Conservation (phyloP, 1,284 basidiomycete genomes). For the Flammula alnicola region DNA sequence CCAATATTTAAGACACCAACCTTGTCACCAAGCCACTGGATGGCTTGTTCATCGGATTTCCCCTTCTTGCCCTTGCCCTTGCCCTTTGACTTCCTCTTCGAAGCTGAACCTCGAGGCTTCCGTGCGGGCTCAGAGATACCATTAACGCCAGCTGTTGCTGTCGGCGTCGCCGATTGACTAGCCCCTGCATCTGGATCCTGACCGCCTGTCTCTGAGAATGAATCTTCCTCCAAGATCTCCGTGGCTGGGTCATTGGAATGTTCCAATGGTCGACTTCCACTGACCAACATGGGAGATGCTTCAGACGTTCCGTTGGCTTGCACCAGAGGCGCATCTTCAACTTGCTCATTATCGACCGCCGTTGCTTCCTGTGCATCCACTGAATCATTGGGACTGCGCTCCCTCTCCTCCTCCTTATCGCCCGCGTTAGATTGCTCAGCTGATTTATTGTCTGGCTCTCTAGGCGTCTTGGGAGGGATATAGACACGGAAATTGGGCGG, state of each 20-base stretch:
- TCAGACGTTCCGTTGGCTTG: not conserved
- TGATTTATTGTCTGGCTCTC: slow-evolving; percentile 10
- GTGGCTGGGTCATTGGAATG: not conserved
- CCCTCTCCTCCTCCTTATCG: slow-evolving; percentile 9
- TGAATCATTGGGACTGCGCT: slow-evolving; percentile 1
- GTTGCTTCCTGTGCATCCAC: slow-evolving; percentile 1
- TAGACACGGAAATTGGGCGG: slow-evolving; percentile 39
- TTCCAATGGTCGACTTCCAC: not conserved
- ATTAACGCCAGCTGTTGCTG: not conserved
- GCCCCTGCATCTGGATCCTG: slow-evolving; percentile 5
- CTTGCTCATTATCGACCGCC: not conserved
- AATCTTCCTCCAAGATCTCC: slow-evolving; percentile 17
- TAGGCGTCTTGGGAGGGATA: slow-evolving; percentile 18
- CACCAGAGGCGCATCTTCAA: not conserved
- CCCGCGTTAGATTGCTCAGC: not conserved
- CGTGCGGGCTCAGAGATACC: not conserved
- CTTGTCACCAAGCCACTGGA: slow-evolving; percentile 78
- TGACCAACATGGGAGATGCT: slow-evolving; percentile 3
- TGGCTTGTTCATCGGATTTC: slow-evolving; percentile 44
- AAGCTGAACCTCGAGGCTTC: slow-evolving; percentile 14
- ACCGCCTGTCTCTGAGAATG: slow-evolving; percentile 11
- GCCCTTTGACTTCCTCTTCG: slow-evolving; percentile 41
- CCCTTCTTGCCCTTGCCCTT: slow-evolving; percentile 37
- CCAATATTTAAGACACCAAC: slow-evolving; percentile 37
- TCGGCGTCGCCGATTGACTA: slow-evolving; percentile 7